Evolutionary conservation across 768 basidiomycete species (phyloP), one percentile per base, ranked within the genome.

Genomic region (Floccularia luteovirens): DNA sequence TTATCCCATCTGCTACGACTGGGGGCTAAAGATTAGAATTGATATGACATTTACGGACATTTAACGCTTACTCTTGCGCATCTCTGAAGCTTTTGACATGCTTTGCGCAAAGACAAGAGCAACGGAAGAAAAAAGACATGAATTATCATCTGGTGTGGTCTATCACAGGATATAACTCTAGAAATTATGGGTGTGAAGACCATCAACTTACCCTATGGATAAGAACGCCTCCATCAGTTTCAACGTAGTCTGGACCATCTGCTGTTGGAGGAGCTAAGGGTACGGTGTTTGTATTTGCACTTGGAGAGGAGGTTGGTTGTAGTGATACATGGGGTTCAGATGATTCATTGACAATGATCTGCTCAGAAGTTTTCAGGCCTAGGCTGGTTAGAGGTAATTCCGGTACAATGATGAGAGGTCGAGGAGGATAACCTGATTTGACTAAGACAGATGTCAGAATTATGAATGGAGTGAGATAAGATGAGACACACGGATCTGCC

Each of bases 121-220:
- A 32, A 90, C 68, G 2, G 91, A 80, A 2, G 85, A 85, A 64
- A 97, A 98, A 22, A 98, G 66, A 58, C 94, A 98, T 1, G 90
- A 87, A 52, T 98, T 98, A 62, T 98, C 94, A 53, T 98, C 94
- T n/a, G 92, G 93, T 13, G 94, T 90, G 41, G 91, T 71, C 77
- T 87, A 33, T 24, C 46, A 24, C 19, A 20, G 21, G 11, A 34
- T 22, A 24, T 11, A 10, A 12, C 3, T 41, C 25, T 17, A 34
- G 12, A 36, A 22, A 25, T 1, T 4, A 11, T 20, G n/a, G 33
- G 24, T 24, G 33, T 27, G 11, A 23, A 12, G 34, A 16, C 20
- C n/a, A 2, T 35, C 4, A 10, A 44, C 60, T 14, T 53, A 88
- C 89, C 44, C 83, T 66, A 53, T 90, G 86, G n/a, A 90, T 62